These are phyloP conservation scores for Dendrobium chrysotoxum DNA, from an alignment of 106 monocot genomes.

Conservation along the genomic window DNA sequence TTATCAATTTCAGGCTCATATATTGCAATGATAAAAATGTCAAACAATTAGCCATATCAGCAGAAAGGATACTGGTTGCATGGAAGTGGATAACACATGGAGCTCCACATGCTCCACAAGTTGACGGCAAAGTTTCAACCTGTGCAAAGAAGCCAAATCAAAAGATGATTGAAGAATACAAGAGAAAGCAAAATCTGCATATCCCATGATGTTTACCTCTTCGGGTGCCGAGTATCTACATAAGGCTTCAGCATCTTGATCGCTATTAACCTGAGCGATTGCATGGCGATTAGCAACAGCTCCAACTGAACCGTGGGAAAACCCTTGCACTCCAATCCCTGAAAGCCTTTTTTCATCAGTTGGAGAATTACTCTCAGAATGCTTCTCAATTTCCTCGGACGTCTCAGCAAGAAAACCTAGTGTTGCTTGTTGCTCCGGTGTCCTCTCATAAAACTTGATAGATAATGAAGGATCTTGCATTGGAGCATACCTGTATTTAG, in stretches of 20 bases:
- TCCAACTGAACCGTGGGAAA: slow-evolving; percentile 77
- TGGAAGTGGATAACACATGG: slow-evolving; percentile 63
- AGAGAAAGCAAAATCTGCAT: slow-evolving; percentile 1
- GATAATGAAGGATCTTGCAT: slow-evolving; percentile 62
- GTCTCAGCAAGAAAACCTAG: slow-evolving; percentile 78
- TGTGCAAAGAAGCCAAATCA: slow-evolving; percentile 9
- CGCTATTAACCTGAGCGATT: slow-evolving; percentile 73
- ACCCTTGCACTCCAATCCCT: slow-evolving; percentile 11
- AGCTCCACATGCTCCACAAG: slow-evolving; percentile 90
- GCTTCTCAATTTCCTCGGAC: slow-evolving; percentile 17
- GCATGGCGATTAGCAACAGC: slow-evolving; percentile 71
- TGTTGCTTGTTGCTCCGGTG: slow-evolving; percentile 65
- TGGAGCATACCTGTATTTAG: slow-evolving; percentile 57
- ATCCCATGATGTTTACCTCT: slow-evolving; percentile 46
- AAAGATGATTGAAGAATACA: background rate
- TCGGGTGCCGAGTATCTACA: slow-evolving; percentile 96
- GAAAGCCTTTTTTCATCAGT: slow-evolving; percentile 10
- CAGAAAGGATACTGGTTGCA: slow-evolving; percentile 85
- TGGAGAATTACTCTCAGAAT: slow-evolving; percentile 10
- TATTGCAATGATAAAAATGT: background rate
- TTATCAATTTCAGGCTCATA: background rate
- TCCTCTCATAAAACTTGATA: slow-evolving; percentile 73
- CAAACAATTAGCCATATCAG: background rate
- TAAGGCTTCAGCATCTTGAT: slow-evolving; percentile 64
- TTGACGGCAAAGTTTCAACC: slow-evolving; percentile 86